These are phyloP conservation scores for Dimocarpus longan DNA, from an alignment of 345 rosid species.

Conservation along the genomic window DNA sequence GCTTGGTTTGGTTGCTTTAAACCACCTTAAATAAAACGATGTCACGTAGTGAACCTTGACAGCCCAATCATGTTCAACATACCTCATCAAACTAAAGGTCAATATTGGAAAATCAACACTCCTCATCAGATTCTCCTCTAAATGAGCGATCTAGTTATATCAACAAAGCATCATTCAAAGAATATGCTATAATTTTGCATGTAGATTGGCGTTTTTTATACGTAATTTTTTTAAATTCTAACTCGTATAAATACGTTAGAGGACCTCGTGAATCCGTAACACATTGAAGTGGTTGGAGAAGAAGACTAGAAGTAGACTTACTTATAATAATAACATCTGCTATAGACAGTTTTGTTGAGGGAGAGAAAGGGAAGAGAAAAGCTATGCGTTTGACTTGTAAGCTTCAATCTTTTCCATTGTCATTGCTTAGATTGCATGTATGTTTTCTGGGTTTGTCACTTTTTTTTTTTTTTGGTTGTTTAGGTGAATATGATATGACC, in stretches of 20 bases:
- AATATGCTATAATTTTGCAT: not conserved
- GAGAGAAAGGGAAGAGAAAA: not conserved
- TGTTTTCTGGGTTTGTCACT: constrained; percentile 5
- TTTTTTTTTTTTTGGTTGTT: not conserved
- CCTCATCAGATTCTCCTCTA: not conserved
- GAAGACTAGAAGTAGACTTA: no score
- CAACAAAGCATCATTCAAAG: not conserved
- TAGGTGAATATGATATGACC: not conserved
- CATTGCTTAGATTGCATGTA: not conserved
- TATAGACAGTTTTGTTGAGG: not conserved
- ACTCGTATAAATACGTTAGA: no score
- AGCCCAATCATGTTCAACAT: no score
- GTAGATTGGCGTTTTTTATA: no score
- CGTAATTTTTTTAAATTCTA: no score
- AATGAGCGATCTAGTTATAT: not conserved
- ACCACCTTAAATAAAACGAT: not conserved
- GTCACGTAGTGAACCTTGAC: no score
- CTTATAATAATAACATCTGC: not conserved
- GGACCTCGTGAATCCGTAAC: not conserved
- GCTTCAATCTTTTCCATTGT: not conserved
- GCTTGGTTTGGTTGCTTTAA: no score
- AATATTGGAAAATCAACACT: not conserved
- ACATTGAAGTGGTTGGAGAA: not conserved
- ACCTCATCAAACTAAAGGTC: not conserved
- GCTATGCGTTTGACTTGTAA: constrained; percentile 20